Base-by-base conservation (phyloP, 1,284 basidiomycete genomes). In the Peniophora sp. region DNA sequence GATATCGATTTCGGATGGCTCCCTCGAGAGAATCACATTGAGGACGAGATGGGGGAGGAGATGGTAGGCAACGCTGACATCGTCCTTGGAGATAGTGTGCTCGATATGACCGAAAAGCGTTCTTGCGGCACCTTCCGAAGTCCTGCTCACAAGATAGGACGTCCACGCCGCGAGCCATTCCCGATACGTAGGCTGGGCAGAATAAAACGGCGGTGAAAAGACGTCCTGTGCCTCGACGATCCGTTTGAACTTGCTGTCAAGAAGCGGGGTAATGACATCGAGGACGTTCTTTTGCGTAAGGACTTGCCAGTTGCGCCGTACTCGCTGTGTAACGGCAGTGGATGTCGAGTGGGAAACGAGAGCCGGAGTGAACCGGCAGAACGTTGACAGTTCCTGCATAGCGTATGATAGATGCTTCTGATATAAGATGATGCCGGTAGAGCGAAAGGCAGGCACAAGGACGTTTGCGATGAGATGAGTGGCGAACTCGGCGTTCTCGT, bases 151-250 rank as follows among this genome's bases (percentile, higher is more conserved):
- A n/a, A 99, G 79, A 62, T 91, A 79, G 11, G 80, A 77, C 0
- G 90, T 85, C 95, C 96, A 99, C 0, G 79, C 66, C 58, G 97
- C 92, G 20, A 99, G 78, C 97, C 97, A 99, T 65, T 99, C 95
- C 46, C 95, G 83, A 67, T 97, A 99, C 0, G 92, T 93, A 3
- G 78, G 67, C 50, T 85, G 78, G 2, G 72, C 70, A 1, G 78
- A 73, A 67, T 98, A 99, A 50, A 97, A 82, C 2, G 94, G 93
- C 57, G 83, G 77, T 27, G 71, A 62, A 36, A 73, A 68, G 6
- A 70, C 63, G 19, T 67, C 62, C 6, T 61, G 55, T 1, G 64
- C 58, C 20, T 69, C 69, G 35, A 70, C 66, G 23, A 71, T 68
- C 20, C 82, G 63, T 1, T 72, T 72, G 63, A 87, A 94, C 23